Evolutionary conservation across 2,329 filamentous ascomycete species (phyloP).

Genomic region (Emergomyces africanus): DNA sequence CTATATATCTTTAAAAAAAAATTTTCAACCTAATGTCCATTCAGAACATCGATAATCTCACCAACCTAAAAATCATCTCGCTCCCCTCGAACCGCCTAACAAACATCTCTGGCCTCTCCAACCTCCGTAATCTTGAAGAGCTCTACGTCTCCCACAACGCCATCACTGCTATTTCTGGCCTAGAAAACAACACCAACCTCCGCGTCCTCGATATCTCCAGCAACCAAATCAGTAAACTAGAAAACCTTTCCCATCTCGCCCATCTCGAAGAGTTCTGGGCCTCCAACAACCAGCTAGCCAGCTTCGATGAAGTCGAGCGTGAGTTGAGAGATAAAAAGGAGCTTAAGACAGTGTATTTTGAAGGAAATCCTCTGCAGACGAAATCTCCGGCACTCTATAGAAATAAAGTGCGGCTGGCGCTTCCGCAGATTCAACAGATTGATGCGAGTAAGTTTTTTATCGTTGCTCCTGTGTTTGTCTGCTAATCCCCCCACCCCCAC

Average conservation of each 20-base stretch:
- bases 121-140: conserved; percentile 68
- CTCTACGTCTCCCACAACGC: conserved; percentile 93
- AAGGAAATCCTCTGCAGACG: conserved; percentile 81
- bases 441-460: conserved; percentile 74
- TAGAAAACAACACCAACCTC: conserved; percentile 55
- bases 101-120: conserved; percentile 60
- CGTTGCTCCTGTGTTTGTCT: not conserved
- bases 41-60: conserved; percentile 55
- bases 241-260: conserved; percentile 54
- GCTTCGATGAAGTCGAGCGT: conserved; percentile 68
- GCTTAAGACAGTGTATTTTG: conserved; percentile 86
- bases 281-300: conserved; percentile 68
- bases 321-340: conserved; percentile 65
- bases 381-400: conserved; percentile 72
- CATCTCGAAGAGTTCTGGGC: conserved; percentile 89
- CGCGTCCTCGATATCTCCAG: conserved; percentile 78
- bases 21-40: conserved; percentile 2
- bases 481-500: not conserved
- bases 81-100: conserved; percentile 92
- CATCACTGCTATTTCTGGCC: conserved; percentile 61
- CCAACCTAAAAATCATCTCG: conserved; percentile 73
- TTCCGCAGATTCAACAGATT: conserved; percentile 85
- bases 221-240: conserved; percentile 66
- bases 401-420: conserved; percentile 78
- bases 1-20: not conserved